Evolutionary conservation across 257 asterid species (phyloP).

Genomic region (Solanum pennellii): DNA sequence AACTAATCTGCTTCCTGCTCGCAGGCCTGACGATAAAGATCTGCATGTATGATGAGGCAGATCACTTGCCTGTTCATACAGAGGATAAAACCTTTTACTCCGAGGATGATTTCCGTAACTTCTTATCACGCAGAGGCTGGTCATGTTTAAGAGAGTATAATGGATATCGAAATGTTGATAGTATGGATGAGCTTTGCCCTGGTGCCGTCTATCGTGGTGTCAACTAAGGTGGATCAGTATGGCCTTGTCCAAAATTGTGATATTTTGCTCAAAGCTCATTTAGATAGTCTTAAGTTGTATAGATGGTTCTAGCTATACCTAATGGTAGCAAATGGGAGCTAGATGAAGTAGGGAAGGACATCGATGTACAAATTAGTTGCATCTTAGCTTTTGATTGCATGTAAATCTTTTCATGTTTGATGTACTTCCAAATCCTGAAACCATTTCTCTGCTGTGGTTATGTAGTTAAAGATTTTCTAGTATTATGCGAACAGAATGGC

Average conservation of each 20-base stretch:
- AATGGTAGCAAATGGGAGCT: neutral
- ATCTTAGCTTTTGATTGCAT: neutral
- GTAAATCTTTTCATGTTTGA: neutral
- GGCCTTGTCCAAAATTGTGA: neutral
- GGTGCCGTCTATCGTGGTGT: slow-evolving; percentile 61
- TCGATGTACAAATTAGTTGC: neutral
- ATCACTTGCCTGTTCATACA: slow-evolving; percentile 42
- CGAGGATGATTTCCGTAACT: slow-evolving; percentile 56
- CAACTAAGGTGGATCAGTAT: neutral
- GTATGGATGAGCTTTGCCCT: slow-evolving; percentile 61
- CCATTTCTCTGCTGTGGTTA: neutral
- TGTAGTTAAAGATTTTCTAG: neutral
- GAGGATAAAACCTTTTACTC: slow-evolving; percentile 65
- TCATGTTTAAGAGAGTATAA: slow-evolving; percentile 54
- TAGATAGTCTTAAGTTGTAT: neutral
- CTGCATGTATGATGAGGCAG: slow-evolving; percentile 47
- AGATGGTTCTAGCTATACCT: neutral
- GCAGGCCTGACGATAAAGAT: slow-evolving; percentile 62
- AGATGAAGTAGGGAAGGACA: neutral
- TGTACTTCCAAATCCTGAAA: neutral
- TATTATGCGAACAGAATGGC: neutral
- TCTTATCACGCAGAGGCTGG: slow-evolving; percentile 63
- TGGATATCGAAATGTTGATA: slow-evolving; percentile 48
- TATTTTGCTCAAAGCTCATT: neutral
- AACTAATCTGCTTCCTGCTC: neutral